Evolutionary conservation across 2,329 filamentous ascomycete genomes (phyloP).

Genomic region (Ceratocystis alfenasii): DNA sequence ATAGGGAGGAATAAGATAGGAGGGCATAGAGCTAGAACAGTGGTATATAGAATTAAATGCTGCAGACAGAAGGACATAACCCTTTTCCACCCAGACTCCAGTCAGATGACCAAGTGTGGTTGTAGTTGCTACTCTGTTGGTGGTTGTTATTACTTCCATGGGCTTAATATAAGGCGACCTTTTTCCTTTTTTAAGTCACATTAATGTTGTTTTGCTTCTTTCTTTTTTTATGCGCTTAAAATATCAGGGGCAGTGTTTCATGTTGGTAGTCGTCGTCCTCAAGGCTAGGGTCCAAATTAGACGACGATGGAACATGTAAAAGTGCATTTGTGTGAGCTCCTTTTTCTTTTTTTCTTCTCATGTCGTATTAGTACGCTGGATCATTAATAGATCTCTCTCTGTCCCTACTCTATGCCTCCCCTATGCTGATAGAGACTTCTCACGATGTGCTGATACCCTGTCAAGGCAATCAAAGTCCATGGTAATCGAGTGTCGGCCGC

Average conservation of each 20-base stretch:
- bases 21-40: background rate
- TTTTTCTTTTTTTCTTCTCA: background rate
- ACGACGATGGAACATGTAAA: background rate
- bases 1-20: background rate
- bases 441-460: slow-evolving; percentile 41
- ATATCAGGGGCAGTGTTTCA: background rate
- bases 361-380: background rate
- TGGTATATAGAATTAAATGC: background rate
- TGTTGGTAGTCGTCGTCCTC: background rate
- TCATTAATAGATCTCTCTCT: background rate
- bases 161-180: no score
- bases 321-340: background rate
- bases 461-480: slow-evolving; percentile 49
- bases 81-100: background rate
- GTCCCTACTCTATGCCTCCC: background rate
- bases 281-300: background rate
- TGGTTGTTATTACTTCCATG: background rate
- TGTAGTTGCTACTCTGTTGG: background rate
- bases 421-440: slow-evolving; percentile 35
- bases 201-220: background rate
- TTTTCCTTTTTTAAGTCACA: background rate
- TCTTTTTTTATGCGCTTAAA: background rate
- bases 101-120: background rate
- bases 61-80: background rate
- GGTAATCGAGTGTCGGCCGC: slow-evolving; percentile 55